Base-by-base conservation (phyloP, 106 monocot genomes). In the Narthecium ossifragum region DNA sequence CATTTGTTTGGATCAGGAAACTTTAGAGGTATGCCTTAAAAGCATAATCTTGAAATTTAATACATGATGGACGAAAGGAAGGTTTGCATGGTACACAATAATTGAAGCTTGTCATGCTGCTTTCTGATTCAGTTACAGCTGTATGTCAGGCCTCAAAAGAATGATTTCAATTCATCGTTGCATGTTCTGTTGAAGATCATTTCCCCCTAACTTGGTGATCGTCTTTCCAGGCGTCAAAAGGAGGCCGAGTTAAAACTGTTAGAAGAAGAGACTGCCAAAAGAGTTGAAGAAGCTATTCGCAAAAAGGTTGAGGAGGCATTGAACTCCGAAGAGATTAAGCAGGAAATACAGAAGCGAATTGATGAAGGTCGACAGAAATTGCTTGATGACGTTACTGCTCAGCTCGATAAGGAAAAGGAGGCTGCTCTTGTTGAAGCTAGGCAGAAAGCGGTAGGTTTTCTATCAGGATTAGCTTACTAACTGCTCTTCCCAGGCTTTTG, bases 1-100 rank as follows among this genome's bases (percentile, higher is more conserved):
- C 74, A 74, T 92, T 88, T 82, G 68, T 85, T 93, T 88, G 79
- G 88, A 77, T 77, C 82, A 81, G 76, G 72, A 82, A 63, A 83
- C 83, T 70, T 67, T 46, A 84, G 78, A 96, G 96, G 90, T 96
- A 96, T 96, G 96, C 86, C 90, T 86, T 68, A 63, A 83, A 73
- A 76, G 68, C 82, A 75, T 83, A 69, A 86, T 62, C 83, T 75
- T 92, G 64, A 66, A 62, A 76, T 75, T 77, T 66, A 58, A 64
- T 58, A 45, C 64, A 34, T 59, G 51, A 68, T 71, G 71, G 57
- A 52, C 26, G 51, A 22, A 66, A 59, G 60, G 54, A 48, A 62
- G 37, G 47, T 24, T 67, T 73, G 60, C 47, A 34, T 46, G 34
- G 34, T 79, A 24, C 72, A 78, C 55, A 31, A 66, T 62, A 70